Percentiles rank a stretch among this genome's conserved stretches.
Evolutionary conservation across 148 eudicot species (phyloP).

Genomic region (Rhododendron ferrugineum): DNA sequence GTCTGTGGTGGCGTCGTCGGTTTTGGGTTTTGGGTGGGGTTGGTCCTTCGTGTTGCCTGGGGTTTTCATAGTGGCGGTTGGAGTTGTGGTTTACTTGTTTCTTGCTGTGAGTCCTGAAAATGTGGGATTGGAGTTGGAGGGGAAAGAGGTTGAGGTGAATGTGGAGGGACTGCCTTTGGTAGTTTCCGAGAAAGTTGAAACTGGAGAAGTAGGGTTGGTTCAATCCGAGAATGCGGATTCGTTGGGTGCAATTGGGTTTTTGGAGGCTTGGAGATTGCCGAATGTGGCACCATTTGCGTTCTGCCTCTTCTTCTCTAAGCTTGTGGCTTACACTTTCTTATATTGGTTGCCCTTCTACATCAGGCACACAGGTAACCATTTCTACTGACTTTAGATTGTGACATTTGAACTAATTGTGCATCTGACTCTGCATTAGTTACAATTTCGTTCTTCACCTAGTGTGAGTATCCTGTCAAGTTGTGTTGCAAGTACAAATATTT

Average conservation of each 20-base stretch:
- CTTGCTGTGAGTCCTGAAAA: conserved; percentile 70
- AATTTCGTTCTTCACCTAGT: neutral
- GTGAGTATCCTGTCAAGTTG: neutral
- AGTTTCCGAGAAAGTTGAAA: conserved; percentile 33
- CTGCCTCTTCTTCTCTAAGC: conserved; percentile 93
- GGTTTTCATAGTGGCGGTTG: conserved; percentile 40
- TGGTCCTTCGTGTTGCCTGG: conserved; percentile 95
- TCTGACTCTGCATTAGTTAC: neutral
- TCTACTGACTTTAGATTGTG: neutral
- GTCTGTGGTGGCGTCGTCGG: conserved; percentile 70
- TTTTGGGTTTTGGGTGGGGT: conserved; percentile 86
- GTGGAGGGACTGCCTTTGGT: conserved; percentile 43
- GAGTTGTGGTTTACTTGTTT: conserved; percentile 50
- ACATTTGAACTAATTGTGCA: neutral
- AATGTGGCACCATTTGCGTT: conserved; percentile 79
- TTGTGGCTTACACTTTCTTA: conserved; percentile 92
- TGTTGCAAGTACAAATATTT: neutral
- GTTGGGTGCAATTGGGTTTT: conserved; percentile 67
- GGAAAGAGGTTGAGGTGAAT: conserved; percentile 48
- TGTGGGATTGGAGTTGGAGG: conserved; percentile 39
- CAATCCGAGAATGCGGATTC: conserved; percentile 28
- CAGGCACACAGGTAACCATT: conserved; percentile 69
- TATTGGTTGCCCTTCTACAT: conserved; percentile 97
- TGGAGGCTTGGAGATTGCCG: conserved; percentile 90
- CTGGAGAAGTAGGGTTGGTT: conserved; percentile 30